A percentile compares a stretch with the other conserved stretches of the same genome.
Conservation (phyloP, 2,329 filamentous ascomycete species). For the Trichoderma lentiforme region DNA sequence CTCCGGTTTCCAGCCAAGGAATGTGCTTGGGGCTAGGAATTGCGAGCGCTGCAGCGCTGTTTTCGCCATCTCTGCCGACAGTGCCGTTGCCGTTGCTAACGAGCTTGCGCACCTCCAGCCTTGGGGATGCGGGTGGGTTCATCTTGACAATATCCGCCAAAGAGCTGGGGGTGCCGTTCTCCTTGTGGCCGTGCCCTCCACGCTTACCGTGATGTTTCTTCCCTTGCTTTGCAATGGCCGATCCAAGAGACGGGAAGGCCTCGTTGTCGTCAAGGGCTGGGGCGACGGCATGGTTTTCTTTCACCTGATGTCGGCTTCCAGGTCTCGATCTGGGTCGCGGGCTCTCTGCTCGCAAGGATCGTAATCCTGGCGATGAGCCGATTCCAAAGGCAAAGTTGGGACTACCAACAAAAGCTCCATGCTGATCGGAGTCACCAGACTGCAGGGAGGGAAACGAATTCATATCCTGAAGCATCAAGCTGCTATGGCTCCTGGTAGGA, state of each 20-base stretch:
- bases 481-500: conserved; percentile 59
- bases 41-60: conserved; percentile 74
- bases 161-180: conserved; percentile 67
- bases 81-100: conserved; percentile 63
- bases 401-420: conserved; percentile 51
- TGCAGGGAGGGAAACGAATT: conserved; percentile 80
- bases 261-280: conserved; percentile 89
- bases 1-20: conserved; percentile 93
- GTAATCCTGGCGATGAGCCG: conserved; percentile 68
- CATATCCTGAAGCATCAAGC: conserved; percentile 77
- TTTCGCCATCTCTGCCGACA: conserved; percentile 66
- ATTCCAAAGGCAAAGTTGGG: conserved; percentile 51
- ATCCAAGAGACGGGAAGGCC: conserved; percentile 86
- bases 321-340: conserved; percentile 77
- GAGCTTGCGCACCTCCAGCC: conserved; percentile 58
- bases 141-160: conserved; percentile 94
- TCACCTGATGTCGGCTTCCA: conserved; percentile 68
- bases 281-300: conserved; percentile 61
- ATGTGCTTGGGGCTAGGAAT: conserved; percentile 89
- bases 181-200: conserved; percentile 68
- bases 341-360: conserved; percentile 57
- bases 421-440: conserved; percentile 56
- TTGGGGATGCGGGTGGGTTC: conserved; percentile 71
- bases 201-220: conserved; percentile 95
- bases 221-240: conserved; percentile 67